These are phyloP conservation scores for Rachicladosporium sp. DNA, from an alignment of 2,329 filamentous ascomycete genomes.

Conservation along the genomic window DNA sequence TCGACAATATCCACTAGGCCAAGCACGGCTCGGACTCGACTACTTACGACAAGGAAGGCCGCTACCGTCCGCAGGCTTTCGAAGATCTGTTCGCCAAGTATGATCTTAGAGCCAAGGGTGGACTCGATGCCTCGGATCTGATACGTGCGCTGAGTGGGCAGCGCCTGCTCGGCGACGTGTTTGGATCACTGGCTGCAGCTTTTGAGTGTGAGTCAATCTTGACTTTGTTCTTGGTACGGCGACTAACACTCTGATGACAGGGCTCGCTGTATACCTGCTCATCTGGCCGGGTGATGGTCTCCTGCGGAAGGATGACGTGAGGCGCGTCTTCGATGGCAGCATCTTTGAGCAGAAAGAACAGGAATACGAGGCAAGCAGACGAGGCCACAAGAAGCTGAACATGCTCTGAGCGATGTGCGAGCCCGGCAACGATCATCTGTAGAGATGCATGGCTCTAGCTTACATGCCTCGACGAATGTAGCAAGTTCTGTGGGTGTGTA, in stretches of 20 bases:
- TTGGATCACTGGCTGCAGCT: constrained; percentile 33
- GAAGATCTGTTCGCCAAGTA: constrained; percentile 39
- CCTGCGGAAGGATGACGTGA: constrained; percentile 46
- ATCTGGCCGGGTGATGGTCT: constrained; percentile 44
- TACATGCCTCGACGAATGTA: no score
- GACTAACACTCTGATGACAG: constrained; percentile 13
- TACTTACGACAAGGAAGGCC: constrained; percentile 34
- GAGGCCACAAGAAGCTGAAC: no score
- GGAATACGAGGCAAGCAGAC: constrained; percentile 11
- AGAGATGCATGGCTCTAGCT: no score
- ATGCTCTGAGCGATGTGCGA: no score
- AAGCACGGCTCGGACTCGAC: constrained; percentile 33
- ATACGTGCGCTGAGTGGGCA: constrained; percentile 29
- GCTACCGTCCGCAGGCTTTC: constrained; percentile 34
- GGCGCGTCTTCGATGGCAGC: constrained; percentile 42
- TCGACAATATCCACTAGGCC: constrained; percentile 28
- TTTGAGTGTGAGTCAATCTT: constrained; percentile 28
- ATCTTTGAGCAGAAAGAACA: constrained; percentile 35
- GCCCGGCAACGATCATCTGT: no score
- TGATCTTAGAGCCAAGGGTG: constrained; percentile 26
- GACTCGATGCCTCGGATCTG: constrained; percentile 29
- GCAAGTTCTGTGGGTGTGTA: no score
- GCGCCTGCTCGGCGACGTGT: constrained; percentile 30
- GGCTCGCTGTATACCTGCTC: constrained; percentile 40
- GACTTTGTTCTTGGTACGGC: not conserved